Evolutionary conservation across 2,329 filamentous ascomycete genomes (phyloP), one percentile per base, ranked within the genome.

Genomic region (Coleophoma eucalyptorum): DNA sequence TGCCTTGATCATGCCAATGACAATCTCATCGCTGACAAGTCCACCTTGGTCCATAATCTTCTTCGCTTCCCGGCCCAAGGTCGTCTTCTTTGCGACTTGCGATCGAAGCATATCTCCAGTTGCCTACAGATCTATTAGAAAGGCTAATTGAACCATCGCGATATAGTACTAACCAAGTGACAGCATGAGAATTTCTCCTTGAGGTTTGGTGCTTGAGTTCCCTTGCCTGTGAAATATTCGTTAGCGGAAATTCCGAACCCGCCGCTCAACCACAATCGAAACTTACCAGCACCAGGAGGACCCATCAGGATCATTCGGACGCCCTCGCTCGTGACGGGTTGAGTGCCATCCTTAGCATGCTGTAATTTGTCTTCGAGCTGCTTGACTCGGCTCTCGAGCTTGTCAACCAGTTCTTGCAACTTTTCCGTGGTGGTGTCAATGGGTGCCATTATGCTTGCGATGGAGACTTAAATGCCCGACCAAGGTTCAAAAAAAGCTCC

Each of bases 11-110:
- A 99, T 99, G 74, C 93, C 91, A 72, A 99, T 89, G 83, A 99
- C 93, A 69, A 99, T 99, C 69, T 97, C 93, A 73, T 99, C 94
- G 72, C 91, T 96, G 70, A 99, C 94, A 53, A 99, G 84, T 62
- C 93, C 93, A 64, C 94, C 94, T 70, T 93, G 88, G 69, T 99
- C 94, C 94, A 99, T 99, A 73, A 99, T 99, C 85, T 97, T 97
- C 86, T 99, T 99, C 60, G 94, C 94, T 78, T 97, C 91, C 68
- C 89, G 84, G 63, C 94, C 94, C 59, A 99, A 84, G 53, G 89
- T 75, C 51, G 94, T 99, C 85, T 97, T 97, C 77, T 96, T 95
- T 59, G 93, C 89, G 68, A 99, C 94, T 74, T 99, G 94, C 61
- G 92, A 96, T 67, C 94, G 91, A 67, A 99, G 83, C 94, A 99